A percentile compares a stretch with the other conserved stretches of the same genome.
These are phyloP conservation scores for Ustilago nuda DNA, from an alignment of 1,284 basidiomycete species.

Conservation along the genomic window DNA sequence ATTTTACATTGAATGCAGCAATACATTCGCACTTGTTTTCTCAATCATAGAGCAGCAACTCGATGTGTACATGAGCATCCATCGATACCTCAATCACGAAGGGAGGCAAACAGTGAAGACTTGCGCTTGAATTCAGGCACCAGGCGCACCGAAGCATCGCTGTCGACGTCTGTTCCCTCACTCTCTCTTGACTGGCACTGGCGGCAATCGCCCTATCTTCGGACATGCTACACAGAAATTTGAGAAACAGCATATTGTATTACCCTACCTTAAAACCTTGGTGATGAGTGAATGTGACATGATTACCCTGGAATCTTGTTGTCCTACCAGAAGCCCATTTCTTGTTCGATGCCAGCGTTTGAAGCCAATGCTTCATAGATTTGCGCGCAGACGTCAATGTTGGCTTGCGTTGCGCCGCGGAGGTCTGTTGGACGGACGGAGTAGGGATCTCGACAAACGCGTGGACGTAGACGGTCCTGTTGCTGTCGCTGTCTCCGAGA, in stretches of 20 bases:
- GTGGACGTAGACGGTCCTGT: conserved; percentile 1
- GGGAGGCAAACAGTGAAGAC: neutral
- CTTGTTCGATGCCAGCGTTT: conserved; percentile 20
- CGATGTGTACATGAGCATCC: neutral
- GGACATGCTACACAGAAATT: neutral
- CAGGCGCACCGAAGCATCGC: neutral
- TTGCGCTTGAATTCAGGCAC: too few relatives aligned
- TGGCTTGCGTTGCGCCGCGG: conserved; percentile 32
- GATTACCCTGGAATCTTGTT: neutral
- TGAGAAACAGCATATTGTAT: neutral
- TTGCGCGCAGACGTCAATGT: conserved; percentile 20
- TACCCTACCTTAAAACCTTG: neutral
- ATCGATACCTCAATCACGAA: neutral
- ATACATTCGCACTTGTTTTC: neutral
- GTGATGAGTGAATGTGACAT: neutral
- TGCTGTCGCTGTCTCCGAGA: conserved; percentile 1
- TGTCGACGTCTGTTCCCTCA: neutral
- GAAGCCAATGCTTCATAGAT: conserved; percentile 25
- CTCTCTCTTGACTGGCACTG: neutral
- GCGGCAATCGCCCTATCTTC: neutral
- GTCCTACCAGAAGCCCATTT: conserved; percentile 35
- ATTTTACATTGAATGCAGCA: neutral
- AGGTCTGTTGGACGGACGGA: conserved; percentile 25
- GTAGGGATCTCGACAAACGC: conserved; percentile 10
- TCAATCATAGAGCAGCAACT: neutral